These are phyloP conservation scores for Alternaria novae-zelandiae DNA, from an alignment of 2,329 filamentous ascomycete genomes.

Conservation along the genomic window DNA sequence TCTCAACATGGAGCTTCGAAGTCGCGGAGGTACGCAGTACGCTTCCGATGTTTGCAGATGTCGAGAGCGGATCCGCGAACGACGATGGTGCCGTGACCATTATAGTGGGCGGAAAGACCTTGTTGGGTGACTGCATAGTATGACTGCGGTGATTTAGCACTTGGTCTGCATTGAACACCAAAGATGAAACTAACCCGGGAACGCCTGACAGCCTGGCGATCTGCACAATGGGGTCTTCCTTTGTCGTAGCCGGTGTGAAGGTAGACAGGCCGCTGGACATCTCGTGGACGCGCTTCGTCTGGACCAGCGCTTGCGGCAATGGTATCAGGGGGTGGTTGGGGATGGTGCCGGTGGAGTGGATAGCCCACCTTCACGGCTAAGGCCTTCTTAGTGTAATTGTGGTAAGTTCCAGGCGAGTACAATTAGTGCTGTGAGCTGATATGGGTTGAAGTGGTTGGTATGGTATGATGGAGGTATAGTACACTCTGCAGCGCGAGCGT, in stretches of 20 bases:
- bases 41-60: background rate
- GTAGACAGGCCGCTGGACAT: fast-evolving
- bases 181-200: background rate
- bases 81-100: background rate
- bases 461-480: fast-evolving
- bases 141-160: background rate
- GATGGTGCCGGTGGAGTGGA: background rate
- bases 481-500: background rate
- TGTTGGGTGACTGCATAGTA: background rate
- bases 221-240: background rate
- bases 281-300: background rate
- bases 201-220: background rate
- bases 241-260: background rate
- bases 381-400: fast-evolving
- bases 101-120: background rate
- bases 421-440: fast-evolving
- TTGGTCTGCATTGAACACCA: background rate
- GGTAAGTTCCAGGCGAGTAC: background rate
- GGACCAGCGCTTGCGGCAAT: background rate
- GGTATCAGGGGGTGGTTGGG: background rate
- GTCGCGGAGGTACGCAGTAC: fast-evolving
- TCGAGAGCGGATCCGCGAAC: background rate
- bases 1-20: background rate
- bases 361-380: background rate
- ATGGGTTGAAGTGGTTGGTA: background rate